Base-by-base conservation (phyloP, 768 basidiomycete species). In the Tephrocybe sp. region DNA sequence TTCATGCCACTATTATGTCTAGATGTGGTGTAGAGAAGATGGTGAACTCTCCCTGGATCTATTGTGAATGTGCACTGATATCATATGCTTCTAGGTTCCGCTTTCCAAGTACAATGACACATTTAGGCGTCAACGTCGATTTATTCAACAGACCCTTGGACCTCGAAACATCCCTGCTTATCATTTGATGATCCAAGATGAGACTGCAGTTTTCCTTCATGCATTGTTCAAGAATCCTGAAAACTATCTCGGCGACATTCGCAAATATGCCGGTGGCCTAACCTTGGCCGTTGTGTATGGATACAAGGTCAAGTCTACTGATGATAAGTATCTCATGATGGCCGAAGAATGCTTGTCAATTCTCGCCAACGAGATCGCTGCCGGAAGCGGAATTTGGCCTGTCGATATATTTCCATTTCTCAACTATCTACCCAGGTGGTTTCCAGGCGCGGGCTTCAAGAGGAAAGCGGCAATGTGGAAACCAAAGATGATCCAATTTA, bases 201-300 rank as follows among this genome's bases (percentile, higher is more conserved):
- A 59, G 28, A 56, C 57, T 5, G 13, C 18, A 1, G 19, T 39
- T 1, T 53, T 59, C 16, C 49, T 55, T 6, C 24, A 41, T 12
- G 38, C 32, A 19, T 43, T 59, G 30, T 41, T 47, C 8, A 13
- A 4, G 1, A 19, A 26, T 9, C 54, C 54, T 12, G 6, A 28
- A 8, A 16, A 37, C 6, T 56, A 53, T 31, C 30, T 51, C 39
- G 44, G 55, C 19, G 44, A 47, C 46, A 41, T 53, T 30, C 32
- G 47, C 27, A 50, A 51, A 31, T 64, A 60, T 24, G 57, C 58
- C 15, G 77, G 74, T n/a, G 67, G 68, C 12, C 56, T 77, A 38
- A 76, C 72, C 11, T 59, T 64, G 6, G 62, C 65, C 19, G 72
- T 77, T 34, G 65, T 79, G 7, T 84, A 84, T 38, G 82, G 80